These are phyloP conservation scores for Amylostereum areolatum DNA, from an alignment of 1,284 basidiomycete species.

Conservation along the genomic window DNA sequence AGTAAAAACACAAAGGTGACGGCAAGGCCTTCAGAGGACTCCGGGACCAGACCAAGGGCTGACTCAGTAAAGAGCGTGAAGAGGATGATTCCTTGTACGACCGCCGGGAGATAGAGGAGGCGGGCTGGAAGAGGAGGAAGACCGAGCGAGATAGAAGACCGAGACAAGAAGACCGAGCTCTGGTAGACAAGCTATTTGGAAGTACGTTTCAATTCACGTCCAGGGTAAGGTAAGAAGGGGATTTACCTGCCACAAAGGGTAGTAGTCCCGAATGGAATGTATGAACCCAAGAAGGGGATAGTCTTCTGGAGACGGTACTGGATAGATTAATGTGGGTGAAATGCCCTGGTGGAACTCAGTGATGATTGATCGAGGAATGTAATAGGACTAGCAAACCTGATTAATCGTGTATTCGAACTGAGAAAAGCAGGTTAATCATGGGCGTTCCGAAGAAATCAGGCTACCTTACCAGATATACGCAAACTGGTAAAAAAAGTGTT, in stretches of 20 bases:
- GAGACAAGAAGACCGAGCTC: conserved; percentile 92
- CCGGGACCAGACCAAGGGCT: conserved; percentile 57
- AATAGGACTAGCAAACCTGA: conserved; percentile 43
- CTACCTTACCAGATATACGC: conserved; percentile 66
- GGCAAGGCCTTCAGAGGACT: conserved; percentile 43
- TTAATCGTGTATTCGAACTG: conserved; percentile 93
- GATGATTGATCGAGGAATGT: not conserved
- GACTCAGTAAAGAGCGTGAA: conserved; percentile 58
- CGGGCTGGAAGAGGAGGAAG: conserved; percentile 75
- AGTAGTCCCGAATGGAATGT: conserved; percentile 86
- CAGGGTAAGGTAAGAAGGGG: not conserved
- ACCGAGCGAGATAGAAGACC: conserved; percentile 86
- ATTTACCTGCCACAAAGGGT: conserved; percentile 85
- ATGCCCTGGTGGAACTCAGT: conserved; percentile 55
- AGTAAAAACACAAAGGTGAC: conserved; percentile 71
- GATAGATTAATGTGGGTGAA: conserved; percentile 87
- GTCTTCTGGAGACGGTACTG: conserved; percentile 60
- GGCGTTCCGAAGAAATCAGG: not conserved
- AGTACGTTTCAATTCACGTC: not conserved
- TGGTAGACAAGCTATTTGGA: conserved; percentile 70
- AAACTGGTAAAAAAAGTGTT: conserved; percentile 38
- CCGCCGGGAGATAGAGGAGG: conserved; percentile 70
- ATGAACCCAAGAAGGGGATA: conserved; percentile 74
- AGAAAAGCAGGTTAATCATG: conserved; percentile 2
- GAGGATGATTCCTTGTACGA: conserved; percentile 64